Evolutionary conservation across 257 asterid species (phyloP).

Genomic region (Coffea canephora): DNA sequence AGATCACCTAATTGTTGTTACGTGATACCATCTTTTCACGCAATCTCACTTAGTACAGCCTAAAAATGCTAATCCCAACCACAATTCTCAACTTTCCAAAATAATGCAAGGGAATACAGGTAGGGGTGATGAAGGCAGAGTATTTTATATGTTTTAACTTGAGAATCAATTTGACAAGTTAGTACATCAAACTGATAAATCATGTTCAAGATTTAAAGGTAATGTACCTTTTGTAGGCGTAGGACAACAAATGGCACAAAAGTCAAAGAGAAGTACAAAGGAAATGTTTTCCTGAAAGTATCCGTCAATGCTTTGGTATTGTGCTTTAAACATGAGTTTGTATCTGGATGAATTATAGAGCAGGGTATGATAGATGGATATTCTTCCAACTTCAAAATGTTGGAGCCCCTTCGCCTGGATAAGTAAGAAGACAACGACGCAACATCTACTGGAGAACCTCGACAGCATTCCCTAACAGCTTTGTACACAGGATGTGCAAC

Average conservation of each 20-base stretch:
- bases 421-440: conserved; percentile 63
- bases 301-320: conserved; percentile 71
- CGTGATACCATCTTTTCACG: background rate
- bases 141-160: background rate
- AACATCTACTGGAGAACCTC: conserved; percentile 84
- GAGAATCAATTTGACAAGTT: background rate
- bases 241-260: conserved; percentile 95
- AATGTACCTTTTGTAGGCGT: conserved; percentile 85
- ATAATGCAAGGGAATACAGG: background rate
- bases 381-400: conserved; percentile 54
- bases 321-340: conserved; percentile 77
- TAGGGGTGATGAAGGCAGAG: background rate
- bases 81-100: background rate
- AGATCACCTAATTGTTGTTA: background rate
- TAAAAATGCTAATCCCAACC: background rate
- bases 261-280: conserved; percentile 94
- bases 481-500: conserved; percentile 93
- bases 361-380: conserved; percentile 86
- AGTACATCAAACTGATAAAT: conserved; percentile 13
- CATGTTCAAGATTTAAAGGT: conserved; percentile 3
- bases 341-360: conserved; percentile 79
- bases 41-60: background rate
- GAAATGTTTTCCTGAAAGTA: conserved; percentile 96
- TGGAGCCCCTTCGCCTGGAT: conserved; percentile 45
- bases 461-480: conserved; percentile 96